Evolutionary conservation across 2,329 filamentous ascomycete genomes (phyloP).

Genomic region (Tolypocladium tropicale): DNA sequence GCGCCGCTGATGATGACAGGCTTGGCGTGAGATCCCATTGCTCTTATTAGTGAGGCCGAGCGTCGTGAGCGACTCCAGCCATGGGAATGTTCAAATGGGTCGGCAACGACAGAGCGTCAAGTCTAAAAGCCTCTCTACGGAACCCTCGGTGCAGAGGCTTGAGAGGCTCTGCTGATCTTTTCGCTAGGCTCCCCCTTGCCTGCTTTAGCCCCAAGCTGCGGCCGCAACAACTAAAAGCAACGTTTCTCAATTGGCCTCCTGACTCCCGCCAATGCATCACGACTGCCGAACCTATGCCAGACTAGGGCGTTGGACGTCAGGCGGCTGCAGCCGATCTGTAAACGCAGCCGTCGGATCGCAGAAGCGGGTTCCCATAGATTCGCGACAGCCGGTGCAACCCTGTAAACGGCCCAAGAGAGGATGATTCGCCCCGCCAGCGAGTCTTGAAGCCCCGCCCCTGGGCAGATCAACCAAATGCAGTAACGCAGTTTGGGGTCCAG

Average conservation of each 20-base stretch:
- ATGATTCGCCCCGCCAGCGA: neutral
- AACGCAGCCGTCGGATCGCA: neutral
- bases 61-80: neutral
- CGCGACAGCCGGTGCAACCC: neutral
- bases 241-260: neutral
- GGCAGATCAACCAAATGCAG: too few species aligned
- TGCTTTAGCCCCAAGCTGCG: neutral
- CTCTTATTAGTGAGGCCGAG: neutral
- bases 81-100: neutral
- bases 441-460: neutral
- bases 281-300: neutral
- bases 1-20: conserved; percentile 26
- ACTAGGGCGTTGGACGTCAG: neutral
- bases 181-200: neutral
- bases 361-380: neutral
- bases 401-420: neutral
- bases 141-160: too few species aligned
- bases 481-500: too few species aligned
- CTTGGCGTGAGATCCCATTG: conserved; percentile 5
- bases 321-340: neutral
- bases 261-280: neutral
- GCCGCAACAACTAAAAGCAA: neutral
- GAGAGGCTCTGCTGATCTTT: neutral
- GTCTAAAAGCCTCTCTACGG: too few species aligned
- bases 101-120: too few species aligned